Percentiles rank a stretch among this genome's conserved stretches.
Evolutionary conservation across 2,329 filamentous ascomycete genomes (phyloP).

Genomic region (Nigrograna mackinnonii): DNA sequence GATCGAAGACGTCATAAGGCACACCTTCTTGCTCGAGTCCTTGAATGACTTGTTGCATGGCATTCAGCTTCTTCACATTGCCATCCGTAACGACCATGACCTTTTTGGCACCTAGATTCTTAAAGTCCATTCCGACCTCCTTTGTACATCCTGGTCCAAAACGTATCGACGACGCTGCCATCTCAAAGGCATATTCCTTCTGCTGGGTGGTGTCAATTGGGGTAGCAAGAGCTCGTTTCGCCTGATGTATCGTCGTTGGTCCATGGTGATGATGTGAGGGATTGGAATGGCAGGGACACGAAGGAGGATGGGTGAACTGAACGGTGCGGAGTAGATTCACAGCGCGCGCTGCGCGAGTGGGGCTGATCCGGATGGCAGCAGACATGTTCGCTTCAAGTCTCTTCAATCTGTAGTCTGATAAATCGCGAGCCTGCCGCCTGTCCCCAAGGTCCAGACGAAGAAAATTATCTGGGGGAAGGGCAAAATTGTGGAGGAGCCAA

Average conservation of each 20-base stretch:
- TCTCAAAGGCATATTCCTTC: constrained; percentile 98
- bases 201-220: constrained; percentile 71
- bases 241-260: constrained; percentile 50
- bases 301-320: constrained; percentile 86
- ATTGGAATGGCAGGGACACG: constrained; percentile 94
- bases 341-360: constrained; percentile 61
- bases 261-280: constrained; percentile 71
- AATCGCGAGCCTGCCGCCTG: too few relatives aligned
- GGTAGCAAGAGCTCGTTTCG: constrained; percentile 70
- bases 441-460: too few relatives aligned
- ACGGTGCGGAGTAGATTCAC: constrained; percentile 81
- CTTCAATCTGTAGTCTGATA: not conserved
- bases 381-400: constrained; percentile 1
- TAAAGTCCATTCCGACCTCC: constrained; percentile 97
- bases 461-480: too few relatives aligned
- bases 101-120: constrained; percentile 83
- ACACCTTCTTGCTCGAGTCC: constrained; percentile 79
- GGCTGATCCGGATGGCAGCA: constrained; percentile 32
- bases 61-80: constrained; percentile 79
- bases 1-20: constrained; percentile 78
- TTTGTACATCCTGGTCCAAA: constrained; percentile 93
- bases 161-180: constrained; percentile 93
- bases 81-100: constrained; percentile 92
- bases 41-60: constrained; percentile 87
- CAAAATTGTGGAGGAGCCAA: too few relatives aligned